A percentile compares a stretch with the other conserved stretches of the same genome.
phyloP scores from a whole-genome alignment of 331 rosid species.

The Telfairia occidentalis region DNA sequence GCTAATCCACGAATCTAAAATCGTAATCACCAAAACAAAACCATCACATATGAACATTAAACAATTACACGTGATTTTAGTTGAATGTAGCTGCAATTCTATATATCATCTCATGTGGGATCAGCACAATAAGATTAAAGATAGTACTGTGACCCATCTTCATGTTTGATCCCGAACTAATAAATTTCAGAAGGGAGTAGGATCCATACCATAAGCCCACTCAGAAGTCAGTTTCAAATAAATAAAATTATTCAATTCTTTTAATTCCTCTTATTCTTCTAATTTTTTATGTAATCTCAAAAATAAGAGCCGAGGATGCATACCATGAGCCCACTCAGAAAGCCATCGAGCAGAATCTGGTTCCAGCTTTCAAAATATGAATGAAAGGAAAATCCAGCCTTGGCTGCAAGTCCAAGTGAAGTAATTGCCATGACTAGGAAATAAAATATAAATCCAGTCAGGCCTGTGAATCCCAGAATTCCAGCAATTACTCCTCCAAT shows the following conservation, averaged over 20 bases:
- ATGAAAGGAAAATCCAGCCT: slow-evolving; percentile 43
- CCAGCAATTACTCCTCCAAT: slow-evolving; percentile 93
- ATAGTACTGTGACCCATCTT: not conserved
- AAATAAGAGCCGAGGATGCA: slow-evolving; percentile 3
- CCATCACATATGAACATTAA: too few relatives aligned
- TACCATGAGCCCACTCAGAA: slow-evolving; percentile 67
- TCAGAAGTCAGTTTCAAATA: not conserved
- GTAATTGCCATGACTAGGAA: slow-evolving; percentile 59
- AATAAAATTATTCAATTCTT: not conserved
- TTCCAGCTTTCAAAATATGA: slow-evolving; percentile 58
- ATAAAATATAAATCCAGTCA: slow-evolving; percentile 60
- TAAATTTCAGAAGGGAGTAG: not conserved
- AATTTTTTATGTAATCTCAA: not conserved
- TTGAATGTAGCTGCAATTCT: too few relatives aligned
- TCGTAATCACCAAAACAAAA: too few relatives aligned
- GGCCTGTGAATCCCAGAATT: slow-evolving; percentile 68
- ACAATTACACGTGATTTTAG: too few relatives aligned
- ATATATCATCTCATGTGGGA: too few relatives aligned
- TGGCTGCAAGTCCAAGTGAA: slow-evolving; percentile 40
- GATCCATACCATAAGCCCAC: too few relatives aligned
- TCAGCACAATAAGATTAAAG: not conserved
- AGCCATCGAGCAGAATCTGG: slow-evolving; percentile 54
- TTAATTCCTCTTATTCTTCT: not conserved
- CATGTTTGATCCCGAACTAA: not conserved
- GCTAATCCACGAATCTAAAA: too few relatives aligned